Base-by-base conservation (phyloP, 768 basidiomycete species). In the Leccinum obscurum region DNA sequence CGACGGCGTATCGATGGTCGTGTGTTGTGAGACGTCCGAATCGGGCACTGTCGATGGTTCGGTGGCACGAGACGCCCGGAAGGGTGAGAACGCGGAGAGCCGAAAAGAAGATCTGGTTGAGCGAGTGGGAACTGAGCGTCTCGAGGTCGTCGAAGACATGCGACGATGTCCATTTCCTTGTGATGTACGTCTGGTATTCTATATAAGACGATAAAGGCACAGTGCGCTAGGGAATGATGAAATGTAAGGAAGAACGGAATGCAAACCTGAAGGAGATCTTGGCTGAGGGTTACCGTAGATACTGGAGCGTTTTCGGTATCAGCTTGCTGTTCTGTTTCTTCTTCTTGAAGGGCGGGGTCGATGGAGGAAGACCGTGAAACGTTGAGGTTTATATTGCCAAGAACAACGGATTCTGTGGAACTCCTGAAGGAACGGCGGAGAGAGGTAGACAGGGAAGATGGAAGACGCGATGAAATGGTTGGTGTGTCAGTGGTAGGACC, bases 261-360 rank as follows among this genome's bases (percentile, higher is more conserved):
- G 20, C 65, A 6, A 60, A 75, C 73, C 73, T 72, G 73, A 53
- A 50, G 58, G 22, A 74, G 67, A 49, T 71, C 71, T 58, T 71
- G 73, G 39, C 71, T 72, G 15, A 55, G 54, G 4, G 71, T 74
- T 26, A 67, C 52, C 9, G 48, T 70, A 17, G 64, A 59, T 10
- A 8, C 24, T 9, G 58, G 44, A 7, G 26, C 65, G 7, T 26
- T 39, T 22, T 65, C 69, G 1, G 46, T 50, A 17, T 62, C 48
- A 26, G 26, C 44, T 8, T 63, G 44, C 20, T 58, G 44, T 30
- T 68, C 64, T 3, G 32, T 52, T 58, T 60, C 66, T 37, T 66
- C 71, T 20, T 66, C 71, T 20, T 37, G 50, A 4, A 61, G 54
- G 17, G 56, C 20, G 10, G 57, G 64, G 9, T 70, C 66, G 28